Conservation (phyloP, 2,329 filamentous ascomycete genomes). For the Aphanocladium album region DNA sequence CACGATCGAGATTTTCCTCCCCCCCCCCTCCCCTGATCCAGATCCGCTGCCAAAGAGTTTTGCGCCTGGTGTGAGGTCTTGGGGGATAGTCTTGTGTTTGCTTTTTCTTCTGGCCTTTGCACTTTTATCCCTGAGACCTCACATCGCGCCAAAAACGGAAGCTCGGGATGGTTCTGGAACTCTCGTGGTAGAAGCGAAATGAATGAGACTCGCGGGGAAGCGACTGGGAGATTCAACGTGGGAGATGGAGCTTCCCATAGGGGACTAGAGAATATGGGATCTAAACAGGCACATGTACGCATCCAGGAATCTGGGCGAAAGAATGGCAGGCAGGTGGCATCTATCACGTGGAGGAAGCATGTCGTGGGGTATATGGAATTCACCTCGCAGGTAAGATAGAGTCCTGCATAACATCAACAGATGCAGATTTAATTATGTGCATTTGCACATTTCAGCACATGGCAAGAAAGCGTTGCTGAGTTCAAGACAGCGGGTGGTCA, state of each 20-base stretch:
- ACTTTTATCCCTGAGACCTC: neutral
- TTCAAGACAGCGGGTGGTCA: too few species aligned
- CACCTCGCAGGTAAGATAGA: too few species aligned
- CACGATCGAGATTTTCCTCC: neutral
- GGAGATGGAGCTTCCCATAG: neutral
- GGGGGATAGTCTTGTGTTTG: neutral
- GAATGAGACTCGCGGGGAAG: neutral
- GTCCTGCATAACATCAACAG: too few species aligned
- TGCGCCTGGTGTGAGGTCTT: neutral
- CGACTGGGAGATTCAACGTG: neutral
- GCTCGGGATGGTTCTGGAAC: neutral
- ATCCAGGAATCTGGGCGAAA: too few species aligned
- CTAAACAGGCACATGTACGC: too few species aligned
- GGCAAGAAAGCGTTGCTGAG: too few species aligned
- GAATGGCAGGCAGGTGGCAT: too few species aligned
- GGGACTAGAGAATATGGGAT: too few species aligned
- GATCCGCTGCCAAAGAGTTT: neutral
- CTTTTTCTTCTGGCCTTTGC: neutral
- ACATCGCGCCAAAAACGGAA: neutral
- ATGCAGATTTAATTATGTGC: too few species aligned
- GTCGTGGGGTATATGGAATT: too few species aligned
- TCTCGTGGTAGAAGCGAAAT: neutral
- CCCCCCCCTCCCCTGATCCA: neutral
- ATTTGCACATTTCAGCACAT: too few species aligned
- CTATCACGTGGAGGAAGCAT: too few species aligned